These are phyloP conservation scores for Dichotomopilus funicola DNA, from an alignment of 2,329 filamentous ascomycete genomes.

Conservation along the genomic window DNA sequence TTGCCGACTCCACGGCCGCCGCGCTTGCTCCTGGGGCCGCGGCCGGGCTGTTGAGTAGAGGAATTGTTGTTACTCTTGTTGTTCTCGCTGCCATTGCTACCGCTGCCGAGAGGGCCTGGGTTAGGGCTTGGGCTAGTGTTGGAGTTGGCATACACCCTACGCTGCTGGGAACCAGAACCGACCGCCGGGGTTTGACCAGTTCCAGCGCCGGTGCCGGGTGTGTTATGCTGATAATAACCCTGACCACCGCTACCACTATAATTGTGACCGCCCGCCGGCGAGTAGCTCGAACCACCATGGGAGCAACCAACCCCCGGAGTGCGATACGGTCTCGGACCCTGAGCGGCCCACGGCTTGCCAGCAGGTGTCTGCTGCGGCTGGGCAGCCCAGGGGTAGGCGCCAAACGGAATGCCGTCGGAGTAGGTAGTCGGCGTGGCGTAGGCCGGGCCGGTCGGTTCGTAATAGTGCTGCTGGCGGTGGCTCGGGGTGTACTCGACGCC, in stretches of 20 bases:
- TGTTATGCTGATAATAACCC: background rate
- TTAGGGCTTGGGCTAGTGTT: too few species aligned
- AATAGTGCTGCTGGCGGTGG: background rate
- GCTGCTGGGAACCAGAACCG: too few species aligned
- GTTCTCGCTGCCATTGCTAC: too few species aligned
- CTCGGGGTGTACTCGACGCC: background rate
- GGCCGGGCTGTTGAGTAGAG: too few species aligned
- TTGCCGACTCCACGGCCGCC: background rate
- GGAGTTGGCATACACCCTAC: too few species aligned
- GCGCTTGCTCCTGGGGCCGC: background rate
- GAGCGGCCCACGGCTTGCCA: background rate
- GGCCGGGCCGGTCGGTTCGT: constrained; percentile 7
- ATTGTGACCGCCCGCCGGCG: background rate
- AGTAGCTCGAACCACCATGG: too few species aligned
- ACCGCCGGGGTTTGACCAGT: too few species aligned
- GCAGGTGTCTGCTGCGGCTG: background rate
- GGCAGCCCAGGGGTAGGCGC: constrained; percentile 9
- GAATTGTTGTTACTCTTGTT: too few species aligned
- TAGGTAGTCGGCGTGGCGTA: constrained; percentile 9
- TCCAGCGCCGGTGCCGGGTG: background rate
- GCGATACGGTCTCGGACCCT: constrained; percentile 13
- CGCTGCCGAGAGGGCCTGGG: too few species aligned
- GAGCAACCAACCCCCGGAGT: background rate
- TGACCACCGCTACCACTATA: background rate
- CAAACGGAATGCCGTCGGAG: constrained; percentile 9